Percentiles rank a stretch among this genome's conserved stretches.
phyloP scores from a whole-genome alignment of 2,329 filamentous ascomycete species.

The Xylaria arbuscula region DNA sequence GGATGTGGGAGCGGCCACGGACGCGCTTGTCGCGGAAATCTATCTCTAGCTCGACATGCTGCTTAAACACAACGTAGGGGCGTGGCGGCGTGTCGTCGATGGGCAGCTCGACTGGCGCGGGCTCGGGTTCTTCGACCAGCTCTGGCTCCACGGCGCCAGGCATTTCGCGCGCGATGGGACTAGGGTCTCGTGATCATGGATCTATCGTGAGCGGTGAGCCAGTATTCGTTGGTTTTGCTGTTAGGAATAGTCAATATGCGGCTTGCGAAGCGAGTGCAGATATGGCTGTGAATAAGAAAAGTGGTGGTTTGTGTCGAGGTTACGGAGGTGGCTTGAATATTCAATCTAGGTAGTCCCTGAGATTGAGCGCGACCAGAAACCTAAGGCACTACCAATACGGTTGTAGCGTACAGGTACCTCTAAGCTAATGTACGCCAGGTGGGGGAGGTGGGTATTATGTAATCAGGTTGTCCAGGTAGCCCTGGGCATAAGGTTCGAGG shows the following conservation, averaged over 20 bases:
- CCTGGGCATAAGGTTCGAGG: background rate
- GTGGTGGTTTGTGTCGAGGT: slow-evolving; percentile 6
- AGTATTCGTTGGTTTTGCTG: background rate
- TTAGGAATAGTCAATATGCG: background rate
- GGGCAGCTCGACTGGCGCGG: slow-evolving; percentile 48
- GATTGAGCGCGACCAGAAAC: slow-evolving; percentile 19
- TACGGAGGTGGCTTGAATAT: background rate
- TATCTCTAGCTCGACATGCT: slow-evolving; percentile 89
- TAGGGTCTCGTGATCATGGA: slow-evolving; percentile 42
- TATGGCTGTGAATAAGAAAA: slow-evolving; percentile 9
- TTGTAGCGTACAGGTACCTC: background rate
- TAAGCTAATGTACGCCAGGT: background rate
- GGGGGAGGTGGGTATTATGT: background rate
- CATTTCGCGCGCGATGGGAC: slow-evolving; percentile 45
- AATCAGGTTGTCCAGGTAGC: background rate
- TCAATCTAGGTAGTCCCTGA: background rate
- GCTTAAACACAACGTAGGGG: slow-evolving; percentile 73
- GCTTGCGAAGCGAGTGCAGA: slow-evolving; percentile 8
- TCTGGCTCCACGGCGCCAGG: slow-evolving; percentile 49
- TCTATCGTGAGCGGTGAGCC: background rate
- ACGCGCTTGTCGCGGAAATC: slow-evolving; percentile 82
- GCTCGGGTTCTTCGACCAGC: slow-evolving; percentile 41
- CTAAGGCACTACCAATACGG: background rate
- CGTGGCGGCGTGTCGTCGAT: slow-evolving; percentile 50
- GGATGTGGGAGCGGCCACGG: slow-evolving; percentile 83